Percentiles rank a stretch among this genome's conserved stretches.
These are phyloP conservation scores for Secale cereale DNA, from an alignment of 176 grass and related monocot species.

Conservation along the genomic window DNA sequence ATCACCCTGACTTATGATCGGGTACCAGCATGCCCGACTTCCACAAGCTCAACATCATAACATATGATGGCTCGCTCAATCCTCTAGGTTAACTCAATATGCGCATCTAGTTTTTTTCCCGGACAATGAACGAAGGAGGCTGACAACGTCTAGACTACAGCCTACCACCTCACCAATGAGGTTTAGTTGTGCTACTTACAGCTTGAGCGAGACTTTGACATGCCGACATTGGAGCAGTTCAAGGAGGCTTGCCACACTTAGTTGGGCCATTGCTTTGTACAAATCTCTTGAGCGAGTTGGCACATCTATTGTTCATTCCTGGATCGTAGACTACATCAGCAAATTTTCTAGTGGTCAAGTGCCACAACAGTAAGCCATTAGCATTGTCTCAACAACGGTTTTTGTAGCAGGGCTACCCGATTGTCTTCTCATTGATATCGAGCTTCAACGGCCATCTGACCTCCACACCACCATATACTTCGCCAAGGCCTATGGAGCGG, in stretches of 20 bases:
- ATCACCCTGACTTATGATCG: too few relatives aligned
- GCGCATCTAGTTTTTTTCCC: not conserved
- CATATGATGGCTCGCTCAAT: not conserved
- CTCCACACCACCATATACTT: not conserved
- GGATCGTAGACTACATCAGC: not conserved
- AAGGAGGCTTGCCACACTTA: not conserved
- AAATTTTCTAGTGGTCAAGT: not conserved
- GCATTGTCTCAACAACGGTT: not conserved
- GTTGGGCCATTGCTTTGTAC: not conserved
- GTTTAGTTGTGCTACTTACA: not conserved
- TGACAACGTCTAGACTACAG: not conserved
- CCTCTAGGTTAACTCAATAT: not conserved
- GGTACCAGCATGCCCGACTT: not conserved
- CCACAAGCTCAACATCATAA: not conserved
- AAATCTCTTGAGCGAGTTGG: not conserved
- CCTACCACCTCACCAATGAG: not conserved
- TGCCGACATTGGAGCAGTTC: not conserved
- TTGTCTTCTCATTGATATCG: not conserved
- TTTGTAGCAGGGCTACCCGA: too few relatives aligned
- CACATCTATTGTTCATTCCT: not conserved
- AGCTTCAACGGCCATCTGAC: not conserved
- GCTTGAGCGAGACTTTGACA: not conserved
- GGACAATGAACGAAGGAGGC: not conserved
- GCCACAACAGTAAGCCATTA: not conserved
- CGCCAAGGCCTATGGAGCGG: not conserved